Evolutionary conservation across 1,284 basidiomycete genomes (phyloP), one percentile per base, ranked within the genome.

Genomic region (Sanghuangporus sanghuang): DNA sequence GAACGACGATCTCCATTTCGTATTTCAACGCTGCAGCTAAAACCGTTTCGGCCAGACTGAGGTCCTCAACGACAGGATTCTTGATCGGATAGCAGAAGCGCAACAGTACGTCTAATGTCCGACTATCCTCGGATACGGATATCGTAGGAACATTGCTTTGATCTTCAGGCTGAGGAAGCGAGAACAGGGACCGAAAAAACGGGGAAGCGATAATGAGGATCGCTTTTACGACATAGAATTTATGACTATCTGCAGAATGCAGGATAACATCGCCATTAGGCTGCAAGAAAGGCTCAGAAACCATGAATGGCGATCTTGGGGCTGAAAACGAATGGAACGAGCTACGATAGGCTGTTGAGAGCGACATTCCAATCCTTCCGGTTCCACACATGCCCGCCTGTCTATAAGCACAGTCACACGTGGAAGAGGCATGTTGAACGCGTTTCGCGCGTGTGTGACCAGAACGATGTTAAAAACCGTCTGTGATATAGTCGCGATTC

Each of bases 141-240:
- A 81, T 70, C n/a, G 74, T 65, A 27, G 72, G 72, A 59, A 70
- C 62, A 2, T 58, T 27, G 27, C 5, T 18, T 52, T 52, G 44
- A 38, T 42, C 56, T 49, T 57, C 46, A 18, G 50, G 69, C 40
- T 65, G 71, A 4, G 74, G 72, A 53, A 79, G 63, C 9, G 70
- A 65, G 61, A 79, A 74, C 77, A 80, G 77, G 27, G 70, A 68
- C 23, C 71, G 66, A 66, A 82, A 80, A 59, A 78, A 68, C 18
- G 72, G 66, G 1, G 78, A 77, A 6, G 75, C 67, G 16, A 73
- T 66, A 23, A 69, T 65, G 7, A 81, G 71, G 39, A 80, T 67
- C 35, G 69, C 66, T 11, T 72, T 72, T 61, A 75, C 67, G 4
- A 76, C 71, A 14, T 67, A 69, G 62, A 80, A 79, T 44, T 74